Evolutionary conservation across 2,329 filamentous ascomycete genomes (phyloP), one percentile per base, ranked within the genome.

Genomic region (Diaporthe longicolla): DNA sequence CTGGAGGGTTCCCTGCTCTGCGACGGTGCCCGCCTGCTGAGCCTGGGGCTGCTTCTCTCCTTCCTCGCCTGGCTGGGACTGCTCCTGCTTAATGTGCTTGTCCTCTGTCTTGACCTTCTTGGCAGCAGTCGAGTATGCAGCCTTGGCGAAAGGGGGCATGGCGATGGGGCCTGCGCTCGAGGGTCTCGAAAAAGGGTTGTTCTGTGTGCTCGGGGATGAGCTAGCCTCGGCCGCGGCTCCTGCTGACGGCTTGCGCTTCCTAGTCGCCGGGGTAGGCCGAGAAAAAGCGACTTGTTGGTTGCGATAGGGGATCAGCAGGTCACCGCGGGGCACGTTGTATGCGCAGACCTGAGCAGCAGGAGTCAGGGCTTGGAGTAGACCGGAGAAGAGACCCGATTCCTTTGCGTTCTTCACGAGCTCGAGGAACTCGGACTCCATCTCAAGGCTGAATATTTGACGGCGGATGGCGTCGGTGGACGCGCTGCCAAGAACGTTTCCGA

Each of bases 161-260:
- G 32, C 2, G 15, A 68, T 8, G 48, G 63, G 48, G 0, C 32
- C 48, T 6, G 63, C 63, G 15, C n/a, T 37, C 11, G 21, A 11
- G 13, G 63, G 63, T 15, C 45, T 54, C 8, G 63, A 68, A n/a
- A 68, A 68, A 4, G 48, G 63, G 63, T 68, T 68, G 13, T n/a
- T 48, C n/a, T 8, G 4, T 13, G 8, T 45, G 48, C 32, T 8
- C 9, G 48, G 4, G 29, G 19, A 15, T 32, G 45, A 21, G 29
- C 1, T 21, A n/a, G 21, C 50, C 21, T 45, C 5, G 68, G 17
- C 10, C 11, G 9, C 7, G 3, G 6, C 17, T 1, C 54, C 26
- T 2, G 35, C 19, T 4, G 29, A 1, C 1, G 1, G 0, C 43
- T 61, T 71, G 55, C 2, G 43, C 55, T 35, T 71, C 69, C 61